Evolutionary conservation across 1,284 basidiomycete genomes (phyloP).

Genomic region (Xanthoconium separans): DNA sequence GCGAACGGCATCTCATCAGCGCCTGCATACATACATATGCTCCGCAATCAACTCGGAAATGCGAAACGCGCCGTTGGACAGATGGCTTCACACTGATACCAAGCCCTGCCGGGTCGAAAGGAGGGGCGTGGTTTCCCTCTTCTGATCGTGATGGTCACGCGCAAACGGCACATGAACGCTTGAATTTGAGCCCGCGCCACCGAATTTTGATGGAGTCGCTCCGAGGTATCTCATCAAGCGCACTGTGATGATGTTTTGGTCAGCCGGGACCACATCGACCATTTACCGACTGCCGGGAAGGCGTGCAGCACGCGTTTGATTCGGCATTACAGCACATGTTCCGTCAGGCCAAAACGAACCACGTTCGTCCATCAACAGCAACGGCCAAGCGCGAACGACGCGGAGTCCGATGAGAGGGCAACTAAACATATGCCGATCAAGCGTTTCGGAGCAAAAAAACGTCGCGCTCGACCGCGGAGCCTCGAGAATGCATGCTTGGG

Average conservation of each 20-base stretch:
- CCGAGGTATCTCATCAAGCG: slow-evolving; percentile 2
- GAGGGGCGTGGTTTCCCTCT: not conserved
- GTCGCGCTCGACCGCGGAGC: no score
- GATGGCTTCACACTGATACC: not conserved
- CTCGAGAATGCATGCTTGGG: no score
- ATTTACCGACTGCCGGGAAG: no score
- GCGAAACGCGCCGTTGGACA: not conserved
- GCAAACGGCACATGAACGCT: not conserved
- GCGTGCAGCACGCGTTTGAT: no score
- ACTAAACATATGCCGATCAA: no score
- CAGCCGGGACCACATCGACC: no score
- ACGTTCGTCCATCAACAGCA: no score
- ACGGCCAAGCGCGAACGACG: no score
- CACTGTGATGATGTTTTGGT: not conserved
- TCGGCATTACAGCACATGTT: no score
- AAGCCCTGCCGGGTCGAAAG: not conserved
- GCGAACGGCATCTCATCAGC: not conserved
- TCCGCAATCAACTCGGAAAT: slow-evolving; percentile 13
- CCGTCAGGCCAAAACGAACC: no score
- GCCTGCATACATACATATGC: not conserved
- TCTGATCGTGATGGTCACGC: not conserved
- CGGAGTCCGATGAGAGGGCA: no score
- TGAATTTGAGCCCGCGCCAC: not conserved
- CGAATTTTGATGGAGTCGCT: not conserved
- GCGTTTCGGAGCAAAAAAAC: no score